Evolutionary conservation across 75 land plant genomes (phyloP).

Genomic region (Cunninghamia lanceolata): DNA sequence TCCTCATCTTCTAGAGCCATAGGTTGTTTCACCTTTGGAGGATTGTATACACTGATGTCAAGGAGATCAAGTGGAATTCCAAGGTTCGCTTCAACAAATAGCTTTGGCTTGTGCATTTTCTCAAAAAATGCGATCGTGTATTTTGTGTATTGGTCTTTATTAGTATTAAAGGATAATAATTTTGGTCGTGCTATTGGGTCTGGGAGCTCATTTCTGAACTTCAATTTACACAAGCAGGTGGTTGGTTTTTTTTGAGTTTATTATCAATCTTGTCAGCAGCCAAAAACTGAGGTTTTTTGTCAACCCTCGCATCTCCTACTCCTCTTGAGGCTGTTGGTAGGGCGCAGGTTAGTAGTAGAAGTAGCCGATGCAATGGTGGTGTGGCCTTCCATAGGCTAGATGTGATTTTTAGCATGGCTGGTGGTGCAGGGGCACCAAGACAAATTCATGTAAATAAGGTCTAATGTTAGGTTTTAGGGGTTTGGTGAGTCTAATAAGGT

Average conservation of each 20-base stretch:
- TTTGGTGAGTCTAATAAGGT: too few species aligned
- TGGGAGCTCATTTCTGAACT: conserved; percentile 97
- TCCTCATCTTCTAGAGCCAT: conserved; percentile 94
- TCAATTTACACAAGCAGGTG: conserved; percentile 89
- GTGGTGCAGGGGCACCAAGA: too few species aligned
- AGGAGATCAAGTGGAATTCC: conserved; percentile 97
- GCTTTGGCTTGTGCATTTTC: conserved; percentile 78
- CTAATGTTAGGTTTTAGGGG: too few species aligned
- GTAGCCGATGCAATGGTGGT: too few species aligned
- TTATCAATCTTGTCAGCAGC: conserved; percentile 75
- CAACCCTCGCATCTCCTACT: conserved; percentile 22
- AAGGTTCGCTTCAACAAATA: conserved; percentile 81
- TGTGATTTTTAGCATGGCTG: too few species aligned
- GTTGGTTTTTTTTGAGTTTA: conserved; percentile 85
- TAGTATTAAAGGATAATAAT: conserved; percentile 56
- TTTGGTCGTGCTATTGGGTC: conserved; percentile 91
- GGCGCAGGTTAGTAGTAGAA: too few species aligned
- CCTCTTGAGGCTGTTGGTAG: not conserved
- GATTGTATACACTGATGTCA: conserved; percentile 88
- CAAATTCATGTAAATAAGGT: too few species aligned
- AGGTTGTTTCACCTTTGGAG: conserved; percentile 44
- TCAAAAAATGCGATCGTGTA: conserved; percentile 84
- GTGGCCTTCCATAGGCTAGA: too few species aligned
- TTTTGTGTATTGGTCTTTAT: conserved; percentile 84
- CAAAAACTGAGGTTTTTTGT: conserved; percentile 44